Evolutionary conservation across 2,329 filamentous ascomycete genomes (phyloP), one percentile per base, ranked within the genome.

Genomic region (Raffaelea albimanens): DNA sequence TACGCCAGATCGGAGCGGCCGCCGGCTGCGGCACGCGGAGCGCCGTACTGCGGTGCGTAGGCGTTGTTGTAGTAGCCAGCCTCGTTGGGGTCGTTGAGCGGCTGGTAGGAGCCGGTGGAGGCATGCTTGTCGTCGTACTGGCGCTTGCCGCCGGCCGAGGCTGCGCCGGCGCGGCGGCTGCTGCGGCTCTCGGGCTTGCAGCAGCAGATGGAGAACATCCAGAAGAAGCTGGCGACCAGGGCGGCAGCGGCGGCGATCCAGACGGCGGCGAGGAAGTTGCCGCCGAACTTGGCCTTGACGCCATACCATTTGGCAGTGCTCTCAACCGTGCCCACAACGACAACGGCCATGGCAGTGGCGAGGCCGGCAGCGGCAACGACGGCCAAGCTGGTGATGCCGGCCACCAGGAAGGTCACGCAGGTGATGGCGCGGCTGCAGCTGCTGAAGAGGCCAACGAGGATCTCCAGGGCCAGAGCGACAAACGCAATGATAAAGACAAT

Each of bases 141-240:
- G 36, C n/a, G 46, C 11, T 21, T 18, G 47, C 56, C 56, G 46
- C 56, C 53, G 42, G 58, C 43, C n/a, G n/a, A n/a, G 48, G 55
- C 52, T 40, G 54, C 48, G 48, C 55, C 51, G 39, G 54, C 61
- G 52, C 53, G 46, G 53, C 62, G 57, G 42, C 58, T 52, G 53
- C 62, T 63, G 19, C 49, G 48, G 57, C 62, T 64, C 55, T 87
- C 87, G 57, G 70, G 67, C 49, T 77, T 81, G 74, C 90, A 95
- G 80, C 90, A 97, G 83, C 91, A 97, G 59, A 85, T 78, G 65
- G 82, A 87, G 64, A 94, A 80, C 60, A 90, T 70, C 91, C 93
- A 97, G 83, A 97, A 96, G 61, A 95, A 67, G 54, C 78, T 80
- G 8, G 85, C 83, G 39, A 66, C 86, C 31, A 93, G 62, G 52